These are phyloP conservation scores for Scolecobasidium constrictum DNA, from an alignment of 2,329 filamentous ascomycete species.

Conservation along the genomic window DNA sequence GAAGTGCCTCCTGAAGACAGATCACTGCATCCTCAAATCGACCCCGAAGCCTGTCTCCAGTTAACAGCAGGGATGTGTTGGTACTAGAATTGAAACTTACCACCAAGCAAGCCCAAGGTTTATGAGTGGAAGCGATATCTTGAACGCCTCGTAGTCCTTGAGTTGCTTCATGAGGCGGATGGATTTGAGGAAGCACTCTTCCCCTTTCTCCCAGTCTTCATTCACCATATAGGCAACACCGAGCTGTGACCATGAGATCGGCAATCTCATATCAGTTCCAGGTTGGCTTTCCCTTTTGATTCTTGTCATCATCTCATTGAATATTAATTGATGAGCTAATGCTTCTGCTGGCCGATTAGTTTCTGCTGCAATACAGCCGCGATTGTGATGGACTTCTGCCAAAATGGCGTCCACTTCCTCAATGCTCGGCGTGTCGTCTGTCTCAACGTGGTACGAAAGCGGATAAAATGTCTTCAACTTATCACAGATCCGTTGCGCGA, in stretches of 20 bases:
- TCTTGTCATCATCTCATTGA: conserved; percentile 15
- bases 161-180: conserved; percentile 11
- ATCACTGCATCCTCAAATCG: conserved; percentile 11
- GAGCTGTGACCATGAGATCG: conserved; percentile 14
- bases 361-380: conserved; percentile 13
- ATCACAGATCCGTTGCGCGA: conserved; percentile 11
- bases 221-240: conserved; percentile 15
- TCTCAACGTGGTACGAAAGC: not conserved
- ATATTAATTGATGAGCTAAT: conserved; percentile 10
- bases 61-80: too few relatives aligned
- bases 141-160: conserved; percentile 10
- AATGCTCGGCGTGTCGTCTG: not conserved
- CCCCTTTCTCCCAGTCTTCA: conserved; percentile 11
- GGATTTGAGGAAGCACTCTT: conserved; percentile 12
- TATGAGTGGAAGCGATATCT: conserved; percentile 13
- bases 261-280: conserved; percentile 11
- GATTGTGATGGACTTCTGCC: conserved; percentile 14
- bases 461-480: conserved; percentile 8
- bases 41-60: conserved; percentile 14
- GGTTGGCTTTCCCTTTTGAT: not conserved
- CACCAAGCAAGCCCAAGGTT: conserved; percentile 16
- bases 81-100: too few relatives aligned
- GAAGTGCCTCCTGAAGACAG: conserved; percentile 9
- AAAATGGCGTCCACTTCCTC: conserved; percentile 10
- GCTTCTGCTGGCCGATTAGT: conserved; percentile 13